These are phyloP conservation scores for Fusarium siculi DNA, from an alignment of 2,329 filamentous ascomycete genomes.

Conservation along the genomic window DNA sequence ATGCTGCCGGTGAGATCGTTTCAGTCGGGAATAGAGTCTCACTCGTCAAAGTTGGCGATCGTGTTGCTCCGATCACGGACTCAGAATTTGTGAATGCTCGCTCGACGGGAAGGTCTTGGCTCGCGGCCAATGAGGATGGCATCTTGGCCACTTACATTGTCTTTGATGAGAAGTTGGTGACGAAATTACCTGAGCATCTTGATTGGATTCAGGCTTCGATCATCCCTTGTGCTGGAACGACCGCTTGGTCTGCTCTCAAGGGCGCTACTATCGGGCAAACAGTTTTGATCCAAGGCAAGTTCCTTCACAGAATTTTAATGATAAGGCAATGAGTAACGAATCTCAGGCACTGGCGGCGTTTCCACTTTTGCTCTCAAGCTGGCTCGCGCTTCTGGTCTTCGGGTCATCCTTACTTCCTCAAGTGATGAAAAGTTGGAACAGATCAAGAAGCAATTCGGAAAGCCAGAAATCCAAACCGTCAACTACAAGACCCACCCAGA, in stretches of 20 bases:
- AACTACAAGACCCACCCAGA: conserved; percentile 60
- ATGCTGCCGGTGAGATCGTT: conserved; percentile 55
- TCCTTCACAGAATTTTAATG: not conserved
- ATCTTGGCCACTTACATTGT: conserved; percentile 55
- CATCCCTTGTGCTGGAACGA: conserved; percentile 57
- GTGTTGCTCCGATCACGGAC: conserved; percentile 52
- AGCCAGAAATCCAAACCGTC: conserved; percentile 56
- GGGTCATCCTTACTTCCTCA: conserved; percentile 62
- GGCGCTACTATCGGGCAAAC: conserved; percentile 51
- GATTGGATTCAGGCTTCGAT: conserved; percentile 50
- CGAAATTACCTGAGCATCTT: conserved; percentile 51
- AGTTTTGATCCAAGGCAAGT: conserved; percentile 56
- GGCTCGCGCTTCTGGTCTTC: conserved; percentile 62
- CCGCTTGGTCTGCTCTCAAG: conserved; percentile 58
- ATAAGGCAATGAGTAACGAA: not conserved
- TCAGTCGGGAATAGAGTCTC: conserved; percentile 50
- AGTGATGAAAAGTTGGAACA: conserved; percentile 59
- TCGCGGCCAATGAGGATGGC: conserved; percentile 57
- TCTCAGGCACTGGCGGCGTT: conserved; percentile 54
- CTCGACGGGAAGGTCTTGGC: conserved; percentile 52
- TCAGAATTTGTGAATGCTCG: conserved; percentile 53
- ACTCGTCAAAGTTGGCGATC: conserved; percentile 48
- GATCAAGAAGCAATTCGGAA: conserved; percentile 53
- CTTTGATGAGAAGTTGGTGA: conserved; percentile 52
- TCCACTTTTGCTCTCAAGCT: conserved; percentile 53